Percentiles rank a stretch among this genome's conserved stretches.
These are phyloP conservation scores for Solanum commersonii DNA, from an alignment of 257 asterid genomes.

Conservation along the genomic window DNA sequence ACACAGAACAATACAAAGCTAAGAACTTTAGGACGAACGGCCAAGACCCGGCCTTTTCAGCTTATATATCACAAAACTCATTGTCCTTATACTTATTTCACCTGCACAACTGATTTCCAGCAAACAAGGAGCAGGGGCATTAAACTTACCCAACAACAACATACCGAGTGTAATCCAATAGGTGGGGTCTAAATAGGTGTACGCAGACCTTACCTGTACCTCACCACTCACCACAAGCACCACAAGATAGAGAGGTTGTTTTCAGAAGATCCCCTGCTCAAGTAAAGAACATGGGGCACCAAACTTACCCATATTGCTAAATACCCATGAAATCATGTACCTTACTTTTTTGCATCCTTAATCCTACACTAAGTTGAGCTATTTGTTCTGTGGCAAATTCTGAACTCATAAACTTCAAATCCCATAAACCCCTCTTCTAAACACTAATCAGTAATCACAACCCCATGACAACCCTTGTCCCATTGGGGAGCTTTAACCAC, in stretches of 20 bases:
- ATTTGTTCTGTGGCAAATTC: background rate
- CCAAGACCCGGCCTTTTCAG: background rate
- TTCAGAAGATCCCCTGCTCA: background rate
- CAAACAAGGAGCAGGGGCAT: background rate
- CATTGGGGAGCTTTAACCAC: background rate
- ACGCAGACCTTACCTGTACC: background rate
- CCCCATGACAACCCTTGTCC: background rate
- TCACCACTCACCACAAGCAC: background rate
- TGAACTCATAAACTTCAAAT: background rate
- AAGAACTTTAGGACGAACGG: background rate
- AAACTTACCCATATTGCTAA: background rate
- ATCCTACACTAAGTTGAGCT: background rate
- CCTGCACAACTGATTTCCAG: background rate
- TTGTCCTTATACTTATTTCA: background rate
- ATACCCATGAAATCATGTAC: background rate
- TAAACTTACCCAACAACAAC: background rate
- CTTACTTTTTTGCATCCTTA: background rate
- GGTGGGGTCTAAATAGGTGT: background rate
- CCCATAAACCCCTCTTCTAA: background rate
- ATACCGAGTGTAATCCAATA: background rate
- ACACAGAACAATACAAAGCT: background rate
- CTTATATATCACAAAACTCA: background rate
- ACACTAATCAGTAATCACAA: background rate
- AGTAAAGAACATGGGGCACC: background rate
- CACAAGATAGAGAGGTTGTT: background rate